These are phyloP conservation scores for Vigna angularis DNA, from an alignment of 306 rosid species.

Conservation along the genomic window DNA sequence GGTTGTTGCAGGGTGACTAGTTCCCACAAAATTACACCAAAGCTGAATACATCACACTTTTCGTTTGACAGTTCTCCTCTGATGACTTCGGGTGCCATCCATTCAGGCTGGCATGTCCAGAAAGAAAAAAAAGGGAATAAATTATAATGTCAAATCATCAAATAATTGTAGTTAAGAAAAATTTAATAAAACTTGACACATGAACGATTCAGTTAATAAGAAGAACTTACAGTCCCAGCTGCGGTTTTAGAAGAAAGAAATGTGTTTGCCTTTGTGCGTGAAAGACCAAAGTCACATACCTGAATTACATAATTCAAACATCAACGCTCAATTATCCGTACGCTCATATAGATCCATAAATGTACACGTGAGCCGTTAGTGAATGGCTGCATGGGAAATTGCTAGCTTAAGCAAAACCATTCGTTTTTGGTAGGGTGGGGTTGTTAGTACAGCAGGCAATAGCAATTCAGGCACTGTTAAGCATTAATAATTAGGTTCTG, in stretches of 20 bases:
- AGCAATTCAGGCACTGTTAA: background rate
- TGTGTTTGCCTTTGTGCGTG: conserved; percentile 89
- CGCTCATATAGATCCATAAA: conserved; percentile 5
- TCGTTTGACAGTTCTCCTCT: conserved; percentile 87
- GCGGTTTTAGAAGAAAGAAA: conserved; percentile 93
- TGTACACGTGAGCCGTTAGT: background rate
- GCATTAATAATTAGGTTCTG: background rate
- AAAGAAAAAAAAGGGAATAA: background rate
- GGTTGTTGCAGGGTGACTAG: conserved; percentile 87
- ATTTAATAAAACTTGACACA: conserved; percentile 1
- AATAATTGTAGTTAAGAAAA: conserved; percentile 10
- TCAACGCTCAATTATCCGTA: conserved; percentile 19
- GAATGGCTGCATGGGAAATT: conserved; percentile 7
- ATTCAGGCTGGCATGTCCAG: conserved; percentile 66
- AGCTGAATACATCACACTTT: conserved; percentile 93
- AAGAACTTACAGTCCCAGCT: conserved; percentile 91
- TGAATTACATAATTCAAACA: conserved; percentile 41
- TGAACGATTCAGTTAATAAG: conserved; percentile 8
- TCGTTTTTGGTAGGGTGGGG: background rate
- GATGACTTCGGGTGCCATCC: conserved; percentile 99
- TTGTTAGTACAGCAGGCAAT: background rate
- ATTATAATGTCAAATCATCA: conserved; percentile 44
- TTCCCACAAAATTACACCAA: conserved; percentile 97
- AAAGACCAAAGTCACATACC: conserved; percentile 97
- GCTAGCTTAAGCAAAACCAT: background rate